These are phyloP conservation scores for Cryptococcus jaspeensis DNA, from an alignment of 1,284 basidiomycete species.

Conservation along the genomic window DNA sequence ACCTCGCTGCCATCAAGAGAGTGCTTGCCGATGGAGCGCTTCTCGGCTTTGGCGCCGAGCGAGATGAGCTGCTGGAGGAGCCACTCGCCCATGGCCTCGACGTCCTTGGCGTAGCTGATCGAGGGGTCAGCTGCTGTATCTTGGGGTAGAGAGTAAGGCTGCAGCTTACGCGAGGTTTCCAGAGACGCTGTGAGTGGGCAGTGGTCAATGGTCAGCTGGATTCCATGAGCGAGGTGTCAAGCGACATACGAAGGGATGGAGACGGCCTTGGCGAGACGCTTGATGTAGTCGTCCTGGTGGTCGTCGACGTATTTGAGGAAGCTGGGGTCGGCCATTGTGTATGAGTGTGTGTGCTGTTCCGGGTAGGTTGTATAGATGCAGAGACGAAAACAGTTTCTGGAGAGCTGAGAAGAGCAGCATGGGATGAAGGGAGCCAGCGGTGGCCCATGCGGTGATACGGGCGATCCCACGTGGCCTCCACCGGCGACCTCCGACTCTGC, in stretches of 20 bases:
- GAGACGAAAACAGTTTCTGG: neutral
- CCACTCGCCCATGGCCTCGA: constrained; percentile 79
- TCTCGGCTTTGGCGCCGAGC: constrained; percentile 72
- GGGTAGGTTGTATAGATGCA: neutral
- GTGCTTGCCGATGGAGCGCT: constrained; percentile 77
- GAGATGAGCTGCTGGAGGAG: constrained; percentile 68
- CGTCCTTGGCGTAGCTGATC: constrained; percentile 65
- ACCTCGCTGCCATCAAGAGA: constrained; percentile 71
- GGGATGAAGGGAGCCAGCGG: neutral
- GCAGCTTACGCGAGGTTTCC: constrained; percentile 47
- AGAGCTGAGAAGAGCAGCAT: too few species aligned
- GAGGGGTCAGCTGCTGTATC: neutral
- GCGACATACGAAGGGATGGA: constrained; percentile 74
- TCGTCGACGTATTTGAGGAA: constrained; percentile 67
- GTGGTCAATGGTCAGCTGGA: constrained; percentile 3
- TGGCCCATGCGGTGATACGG: neutral
- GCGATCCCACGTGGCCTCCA: neutral
- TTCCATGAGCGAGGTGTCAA: neutral
- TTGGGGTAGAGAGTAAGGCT: neutral
- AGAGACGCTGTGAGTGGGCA: constrained; percentile 42
- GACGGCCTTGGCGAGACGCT: constrained; percentile 77
- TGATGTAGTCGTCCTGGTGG: constrained; percentile 71
- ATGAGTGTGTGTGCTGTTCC: neutral
- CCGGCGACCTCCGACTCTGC: neutral
- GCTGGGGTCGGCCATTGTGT: constrained; percentile 51